phyloP scores from a whole-genome alignment of 225 moss, liverwort and hornwort species.

The Climacium dendroides region DNA sequence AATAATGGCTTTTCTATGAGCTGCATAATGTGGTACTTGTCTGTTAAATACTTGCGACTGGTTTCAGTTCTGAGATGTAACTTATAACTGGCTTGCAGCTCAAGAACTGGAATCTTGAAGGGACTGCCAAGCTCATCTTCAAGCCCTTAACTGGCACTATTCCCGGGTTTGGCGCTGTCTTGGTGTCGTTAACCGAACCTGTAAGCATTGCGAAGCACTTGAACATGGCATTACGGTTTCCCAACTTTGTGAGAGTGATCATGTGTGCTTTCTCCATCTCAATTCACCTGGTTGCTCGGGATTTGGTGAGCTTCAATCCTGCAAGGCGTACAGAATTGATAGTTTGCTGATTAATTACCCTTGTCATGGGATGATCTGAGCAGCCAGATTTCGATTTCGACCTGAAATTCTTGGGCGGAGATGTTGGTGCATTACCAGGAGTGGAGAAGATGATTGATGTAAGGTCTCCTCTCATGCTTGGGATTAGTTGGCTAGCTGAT shows the following conservation, averaged over 20 bases:
- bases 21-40: neutral
- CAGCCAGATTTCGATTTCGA: conserved; percentile 88
- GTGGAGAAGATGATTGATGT: conserved; percentile 91
- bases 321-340: neutral
- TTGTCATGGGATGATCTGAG: neutral
- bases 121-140: conserved; percentile 64
- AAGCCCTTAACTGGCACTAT: conserved; percentile 68
- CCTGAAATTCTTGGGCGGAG: conserved; percentile 71
- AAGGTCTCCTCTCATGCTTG: neutral
- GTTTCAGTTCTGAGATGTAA: neutral
- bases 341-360: neutral
- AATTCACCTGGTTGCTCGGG: neutral
- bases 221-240: neutral
- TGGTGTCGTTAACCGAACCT: conserved; percentile 58
- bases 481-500: neutral
- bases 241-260: neutral
- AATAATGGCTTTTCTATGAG: neutral
- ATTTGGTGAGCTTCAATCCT: neutral
- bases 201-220: conserved; percentile 30
- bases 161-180: conserved; percentile 83
- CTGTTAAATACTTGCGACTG: neutral
- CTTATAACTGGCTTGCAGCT: conserved; percentile 29
- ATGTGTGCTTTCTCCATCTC: neutral
- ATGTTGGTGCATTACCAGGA: conserved; percentile 55
- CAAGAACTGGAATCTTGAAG: conserved; percentile 50